phyloP scores from a whole-genome alignment of 192 early-diverging fungal species.

The Haplosporangium gracile region DNA sequence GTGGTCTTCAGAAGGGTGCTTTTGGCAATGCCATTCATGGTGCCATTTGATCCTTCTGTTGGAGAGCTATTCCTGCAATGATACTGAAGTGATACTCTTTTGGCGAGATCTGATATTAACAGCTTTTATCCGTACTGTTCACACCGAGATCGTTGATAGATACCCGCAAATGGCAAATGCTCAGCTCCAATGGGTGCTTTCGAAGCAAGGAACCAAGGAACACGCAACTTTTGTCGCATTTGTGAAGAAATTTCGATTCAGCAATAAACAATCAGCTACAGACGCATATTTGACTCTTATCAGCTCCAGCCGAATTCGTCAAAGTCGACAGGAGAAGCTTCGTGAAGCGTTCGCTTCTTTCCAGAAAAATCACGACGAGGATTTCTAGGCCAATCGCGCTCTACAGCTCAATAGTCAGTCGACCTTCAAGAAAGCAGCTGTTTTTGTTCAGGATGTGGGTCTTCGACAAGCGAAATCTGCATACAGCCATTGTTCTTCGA shows the following conservation, averaged over 20 bases:
- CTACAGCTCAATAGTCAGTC: slow-evolving; percentile 15
- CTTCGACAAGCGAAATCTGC: background rate
- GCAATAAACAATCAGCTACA: background rate
- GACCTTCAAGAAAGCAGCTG: slow-evolving; percentile 7
- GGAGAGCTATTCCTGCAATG: background rate
- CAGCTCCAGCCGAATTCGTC: slow-evolving; percentile 6
- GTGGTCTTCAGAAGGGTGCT: background rate
- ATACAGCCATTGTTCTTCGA: slow-evolving; percentile 11
- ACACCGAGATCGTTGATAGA: no score
- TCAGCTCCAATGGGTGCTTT: no score
- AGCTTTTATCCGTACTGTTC: background rate
- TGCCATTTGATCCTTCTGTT: slow-evolving; percentile 9
- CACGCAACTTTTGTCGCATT: no score
- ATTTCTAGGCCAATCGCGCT: slow-evolving; percentile 11
- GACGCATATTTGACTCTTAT: slow-evolving; percentile 9
- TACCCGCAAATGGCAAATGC: no score
- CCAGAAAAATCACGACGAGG: background rate
- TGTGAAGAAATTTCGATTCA: no score
- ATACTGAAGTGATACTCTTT: no score
- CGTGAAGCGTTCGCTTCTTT: background rate
- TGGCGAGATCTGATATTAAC: no score
- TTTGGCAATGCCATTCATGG: background rate
- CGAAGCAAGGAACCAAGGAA: no score
- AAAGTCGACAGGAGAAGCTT: slow-evolving; percentile 3
- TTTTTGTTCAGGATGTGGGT: slow-evolving; percentile 13